Conservation (phyloP, 2,329 filamentous ascomycete species). For the Fusarium gaditjirri region DNA sequence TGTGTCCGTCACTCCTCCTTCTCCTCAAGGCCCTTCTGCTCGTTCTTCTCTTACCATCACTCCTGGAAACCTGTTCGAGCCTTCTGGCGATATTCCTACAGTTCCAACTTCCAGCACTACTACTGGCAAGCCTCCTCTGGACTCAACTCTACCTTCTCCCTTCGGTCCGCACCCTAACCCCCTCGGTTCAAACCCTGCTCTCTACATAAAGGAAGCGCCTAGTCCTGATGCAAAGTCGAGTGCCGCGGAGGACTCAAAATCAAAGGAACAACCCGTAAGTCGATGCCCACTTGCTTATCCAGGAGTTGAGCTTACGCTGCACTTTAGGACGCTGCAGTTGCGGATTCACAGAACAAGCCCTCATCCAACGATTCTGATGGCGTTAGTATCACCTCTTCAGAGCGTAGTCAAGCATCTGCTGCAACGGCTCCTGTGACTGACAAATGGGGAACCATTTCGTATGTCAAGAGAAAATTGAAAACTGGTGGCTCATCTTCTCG, state of each 20-base stretch:
- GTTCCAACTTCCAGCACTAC: no score
- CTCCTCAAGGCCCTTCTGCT: neutral
- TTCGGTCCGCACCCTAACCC: neutral
- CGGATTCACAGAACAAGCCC: neutral
- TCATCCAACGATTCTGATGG: neutral
- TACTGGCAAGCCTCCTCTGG: neutral
- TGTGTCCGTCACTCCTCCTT: neutral
- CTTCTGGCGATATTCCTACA: neutral
- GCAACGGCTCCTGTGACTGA: neutral
- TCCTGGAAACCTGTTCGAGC: neutral
- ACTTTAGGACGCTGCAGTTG: neutral
- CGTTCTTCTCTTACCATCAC: neutral
- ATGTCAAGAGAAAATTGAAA: neutral
- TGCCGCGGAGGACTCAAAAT: neutral
- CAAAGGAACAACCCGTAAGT: constrained; percentile 4
- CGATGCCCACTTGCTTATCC: accelerated
- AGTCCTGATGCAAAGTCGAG: neutral
- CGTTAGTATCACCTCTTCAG: neutral
- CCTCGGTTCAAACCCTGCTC: neutral
- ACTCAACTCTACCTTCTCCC: neutral
- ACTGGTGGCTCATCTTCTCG: neutral
- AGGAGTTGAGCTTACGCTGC: neutral
- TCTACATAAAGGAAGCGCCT: neutral
- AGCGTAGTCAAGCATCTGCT: neutral
- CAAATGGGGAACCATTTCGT: neutral